Evolutionary conservation across 208 protist genomes (phyloP).

Genomic region (Naegleria fowleri): DNA sequence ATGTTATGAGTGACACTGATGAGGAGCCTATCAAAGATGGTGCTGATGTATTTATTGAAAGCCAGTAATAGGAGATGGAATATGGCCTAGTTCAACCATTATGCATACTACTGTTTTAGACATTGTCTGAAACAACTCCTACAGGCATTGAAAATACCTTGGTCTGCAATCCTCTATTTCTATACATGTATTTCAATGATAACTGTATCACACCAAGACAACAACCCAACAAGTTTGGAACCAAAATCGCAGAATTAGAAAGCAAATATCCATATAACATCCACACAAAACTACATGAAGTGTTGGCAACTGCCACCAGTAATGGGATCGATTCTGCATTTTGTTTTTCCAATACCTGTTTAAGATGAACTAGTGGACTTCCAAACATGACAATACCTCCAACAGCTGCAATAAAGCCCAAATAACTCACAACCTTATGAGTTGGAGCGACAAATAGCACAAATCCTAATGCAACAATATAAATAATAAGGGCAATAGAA

Average conservation of each 20-base stretch:
- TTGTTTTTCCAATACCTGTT: constrained; percentile 3
- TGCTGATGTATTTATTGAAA: too few species aligned
- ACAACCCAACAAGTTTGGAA: not conserved
- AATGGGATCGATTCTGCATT: not conserved
- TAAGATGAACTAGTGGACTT: not conserved
- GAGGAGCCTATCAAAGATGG: too few species aligned
- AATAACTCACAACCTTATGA: not conserved
- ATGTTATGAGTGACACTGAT: too few species aligned
- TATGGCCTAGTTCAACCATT: too few species aligned
- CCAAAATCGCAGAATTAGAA: not conserved
- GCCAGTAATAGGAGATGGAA: too few species aligned
- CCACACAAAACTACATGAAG: not conserved
- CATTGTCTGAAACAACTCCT: not conserved
- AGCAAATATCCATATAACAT: constrained; percentile 5
- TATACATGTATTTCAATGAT: not conserved
- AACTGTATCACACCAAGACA: not conserved
- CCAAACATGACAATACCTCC: not conserved
- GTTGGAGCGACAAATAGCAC: not conserved
- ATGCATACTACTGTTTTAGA: too few species aligned
- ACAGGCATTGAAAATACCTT: not conserved
- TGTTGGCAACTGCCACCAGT: not conserved
- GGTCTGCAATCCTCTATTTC: not conserved
- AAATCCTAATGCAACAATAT: not conserved
- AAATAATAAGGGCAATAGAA: not conserved
- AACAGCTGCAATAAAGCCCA: not conserved